These are phyloP conservation scores for Clonostachys sp. DNA, from an alignment of 2,329 filamentous ascomycete species.

Conservation along the genomic window DNA sequence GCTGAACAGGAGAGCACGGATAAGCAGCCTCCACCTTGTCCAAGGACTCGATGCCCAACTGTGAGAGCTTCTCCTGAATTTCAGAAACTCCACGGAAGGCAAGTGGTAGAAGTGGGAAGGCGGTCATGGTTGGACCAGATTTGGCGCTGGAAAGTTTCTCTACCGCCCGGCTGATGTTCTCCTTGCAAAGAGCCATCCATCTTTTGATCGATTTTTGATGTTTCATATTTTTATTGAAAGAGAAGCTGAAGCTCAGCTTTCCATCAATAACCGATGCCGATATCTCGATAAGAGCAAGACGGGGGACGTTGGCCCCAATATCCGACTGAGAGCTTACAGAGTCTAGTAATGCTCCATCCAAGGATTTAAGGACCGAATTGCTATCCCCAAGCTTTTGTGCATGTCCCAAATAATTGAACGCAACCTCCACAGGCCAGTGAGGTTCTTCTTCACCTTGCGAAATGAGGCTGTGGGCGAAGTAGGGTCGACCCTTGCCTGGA, in stretches of 20 bases:
- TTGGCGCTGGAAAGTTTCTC: not conserved
- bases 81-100: slow-evolving; percentile 1
- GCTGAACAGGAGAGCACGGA: slow-evolving; percentile 12
- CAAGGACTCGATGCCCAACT: not conserved
- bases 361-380: slow-evolving; percentile 6
- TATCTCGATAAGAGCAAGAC: slow-evolving; percentile 5
- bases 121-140: slow-evolving; percentile 1
- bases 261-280: slow-evolving; percentile 1
- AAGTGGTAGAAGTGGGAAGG: slow-evolving; percentile 4
- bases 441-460: slow-evolving; percentile 16
- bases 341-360: slow-evolving; percentile 15
- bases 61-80: slow-evolving; percentile 2
- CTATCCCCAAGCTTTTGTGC: slow-evolving; percentile 1
- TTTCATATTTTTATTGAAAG: slow-evolving; percentile 3
- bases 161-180: not conserved
- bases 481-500: slow-evolving; percentile 11
- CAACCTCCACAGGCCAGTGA: not conserved
- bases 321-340: slow-evolving; percentile 3
- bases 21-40: slow-evolving; percentile 9
- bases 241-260: slow-evolving; percentile 2
- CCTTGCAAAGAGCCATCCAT: slow-evolving; percentile 1
- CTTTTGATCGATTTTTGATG: not conserved
- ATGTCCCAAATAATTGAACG: slow-evolving; percentile 5
- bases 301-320: slow-evolving; percentile 1
- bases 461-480: slow-evolving; percentile 3